A percentile compares a stretch with the other conserved stretches of the same genome.
phyloP scores from a whole-genome alignment of 768 basidiomycete genomes.

The Cubamyces sp. region DNA sequence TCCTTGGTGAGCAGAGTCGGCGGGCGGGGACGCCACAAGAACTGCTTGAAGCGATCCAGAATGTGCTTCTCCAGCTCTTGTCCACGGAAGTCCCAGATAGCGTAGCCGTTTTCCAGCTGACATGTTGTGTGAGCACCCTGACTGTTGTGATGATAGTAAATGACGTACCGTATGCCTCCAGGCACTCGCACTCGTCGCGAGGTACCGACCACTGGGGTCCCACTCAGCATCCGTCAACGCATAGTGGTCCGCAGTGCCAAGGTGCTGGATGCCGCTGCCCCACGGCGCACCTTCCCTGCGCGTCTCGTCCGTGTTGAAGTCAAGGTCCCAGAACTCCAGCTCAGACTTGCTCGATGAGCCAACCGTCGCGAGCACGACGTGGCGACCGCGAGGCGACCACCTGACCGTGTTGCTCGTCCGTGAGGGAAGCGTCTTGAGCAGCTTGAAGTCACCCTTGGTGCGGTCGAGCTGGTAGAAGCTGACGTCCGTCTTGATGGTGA shows the following conservation, averaged over 20 bases:
- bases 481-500: slow-evolving; percentile 95
- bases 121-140: not conserved
- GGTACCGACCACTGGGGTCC: slow-evolving; percentile 95
- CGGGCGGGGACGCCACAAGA: slow-evolving; percentile 98
- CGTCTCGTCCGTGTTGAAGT: slow-evolving; percentile 77
- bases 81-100: slow-evolving; percentile 98
- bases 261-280: slow-evolving; percentile 83
- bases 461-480: slow-evolving; percentile 95
- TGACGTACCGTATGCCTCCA: slow-evolving; percentile 89
- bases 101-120: slow-evolving; percentile 95
- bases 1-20: slow-evolving; percentile 85
- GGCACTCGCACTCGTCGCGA: slow-evolving; percentile 90
- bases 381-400: slow-evolving; percentile 96
- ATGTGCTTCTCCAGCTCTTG: slow-evolving; percentile 89
- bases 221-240: slow-evolving; percentile 98
- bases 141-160: not conserved
- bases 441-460: slow-evolving; percentile 91
- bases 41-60: slow-evolving; percentile 96
- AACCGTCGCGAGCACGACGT: slow-evolving; percentile 94
- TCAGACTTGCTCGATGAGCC: slow-evolving; percentile 96
- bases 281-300: slow-evolving; percentile 56
- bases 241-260: slow-evolving; percentile 91
- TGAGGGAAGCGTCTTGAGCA: slow-evolving; percentile 76
- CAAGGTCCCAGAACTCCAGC: slow-evolving; percentile 98
- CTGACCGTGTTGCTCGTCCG: slow-evolving; percentile 93